Percentiles rank a stretch among this genome's conserved stretches.
phyloP scores from a whole-genome alignment of 805 yeast genomes.

The Nakazawaea wickerhamii region DNA sequence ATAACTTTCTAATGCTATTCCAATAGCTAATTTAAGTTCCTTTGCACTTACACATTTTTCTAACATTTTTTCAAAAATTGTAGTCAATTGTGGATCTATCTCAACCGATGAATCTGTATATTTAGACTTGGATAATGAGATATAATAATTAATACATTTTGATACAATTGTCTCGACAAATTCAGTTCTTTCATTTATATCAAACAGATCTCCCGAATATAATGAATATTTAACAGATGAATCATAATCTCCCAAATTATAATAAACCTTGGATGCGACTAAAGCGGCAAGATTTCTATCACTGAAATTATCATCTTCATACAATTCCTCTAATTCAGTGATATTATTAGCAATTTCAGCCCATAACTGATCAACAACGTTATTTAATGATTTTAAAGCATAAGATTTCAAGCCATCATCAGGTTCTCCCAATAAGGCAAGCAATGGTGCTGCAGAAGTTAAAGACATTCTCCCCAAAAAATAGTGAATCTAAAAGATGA shows the following conservation, averaged over 20 bases:
- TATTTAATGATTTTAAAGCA: constrained; percentile 78
- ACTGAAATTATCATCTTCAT: constrained; percentile 76
- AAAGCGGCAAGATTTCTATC: constrained; percentile 84
- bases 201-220: constrained; percentile 75
- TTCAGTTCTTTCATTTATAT: constrained; percentile 72
- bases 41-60: constrained; percentile 65
- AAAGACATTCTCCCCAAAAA: too few relatives aligned
- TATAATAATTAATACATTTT: constrained; percentile 84
- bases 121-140: constrained; percentile 50
- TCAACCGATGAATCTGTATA: constrained; percentile 25
- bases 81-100: constrained; percentile 58
- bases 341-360: constrained; percentile 93
- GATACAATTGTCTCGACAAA: constrained; percentile 91
- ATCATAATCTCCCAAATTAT: constrained; percentile 90
- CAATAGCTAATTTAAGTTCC: constrained; percentile 78
- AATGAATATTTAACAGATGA: constrained; percentile 86
- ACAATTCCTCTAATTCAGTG: constrained; percentile 82
- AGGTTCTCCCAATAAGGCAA: constrained; percentile 82
- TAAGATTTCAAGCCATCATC: constrained; percentile 74
- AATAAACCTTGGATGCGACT: constrained; percentile 83
- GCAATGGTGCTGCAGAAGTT: constrained; percentile 85
- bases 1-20: constrained; percentile 84
- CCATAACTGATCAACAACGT: constrained; percentile 88
- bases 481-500: too few relatives aligned
- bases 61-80: constrained; percentile 83